Base-by-base conservation (phyloP, 2,329 filamentous ascomycete species). In the Thielaviopsis ethacetica region DNA sequence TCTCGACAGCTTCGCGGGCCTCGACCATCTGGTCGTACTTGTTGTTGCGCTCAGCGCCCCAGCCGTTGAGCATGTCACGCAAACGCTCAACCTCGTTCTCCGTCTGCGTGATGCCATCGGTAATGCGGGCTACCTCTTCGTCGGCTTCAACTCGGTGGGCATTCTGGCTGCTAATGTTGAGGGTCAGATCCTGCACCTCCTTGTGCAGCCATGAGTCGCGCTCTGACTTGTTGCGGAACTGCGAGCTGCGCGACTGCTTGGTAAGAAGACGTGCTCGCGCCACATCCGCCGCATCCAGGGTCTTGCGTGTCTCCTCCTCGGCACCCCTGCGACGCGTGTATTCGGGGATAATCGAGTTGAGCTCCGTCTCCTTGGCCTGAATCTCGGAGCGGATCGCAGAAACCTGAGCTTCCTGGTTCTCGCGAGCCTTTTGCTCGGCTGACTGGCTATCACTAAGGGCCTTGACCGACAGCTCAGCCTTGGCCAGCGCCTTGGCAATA, bases 241-340 rank as follows among this genome's bases (percentile, higher is more conserved):
- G 86, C 19, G 86, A 85, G 64, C 86, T 90, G 53, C 91, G 85
- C 51, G 86, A 89, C 71, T 98, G 91, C 70, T 98, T 98, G 56
- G 87, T 88, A 67, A 95, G 88, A 7, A 98, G 79, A 44, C 91
- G 84, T 63, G 86, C 83, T 50, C 88, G 80, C 5, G 81, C 79
- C 7, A 84, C 84, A 66, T 94, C 86, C 0, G 86, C 86, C 55
- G 86, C 77, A 53, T 90, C 85, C 12, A 97, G 76, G 61, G 86
- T 82, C 59, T 84, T 76, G 66, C 84, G 85, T 27, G 88, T 75
- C 17, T 81, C 78, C 17, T 79, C 77, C 68, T 96, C 93, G 61
- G 88, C 79, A 56, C 82, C 76, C 68, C 85, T 89, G 63, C 83
- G 83, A 61, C 81, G 75, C 57, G 83, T 85, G 68, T 88, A 95